Percentiles rank a stretch among this genome's conserved stretches.
Evolutionary conservation across 768 basidiomycete genomes (phyloP).

Genomic region (Amanita subjunquillea): DNA sequence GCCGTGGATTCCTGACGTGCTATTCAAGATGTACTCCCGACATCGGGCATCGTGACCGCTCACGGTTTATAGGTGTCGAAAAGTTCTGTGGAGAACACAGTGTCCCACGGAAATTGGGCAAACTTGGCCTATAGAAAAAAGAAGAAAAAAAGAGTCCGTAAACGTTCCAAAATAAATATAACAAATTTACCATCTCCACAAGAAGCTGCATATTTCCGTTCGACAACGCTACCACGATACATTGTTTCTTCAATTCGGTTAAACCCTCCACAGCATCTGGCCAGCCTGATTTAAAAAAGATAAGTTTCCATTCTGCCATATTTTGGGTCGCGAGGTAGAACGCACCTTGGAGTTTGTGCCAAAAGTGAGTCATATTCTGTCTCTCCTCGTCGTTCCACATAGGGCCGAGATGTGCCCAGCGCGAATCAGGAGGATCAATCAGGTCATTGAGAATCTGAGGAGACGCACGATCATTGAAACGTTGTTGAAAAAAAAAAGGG

Average conservation of each 20-base stretch:
- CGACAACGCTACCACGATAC: slow-evolving; percentile 43
- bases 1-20: slow-evolving; percentile 32
- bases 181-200: slow-evolving; percentile 41
- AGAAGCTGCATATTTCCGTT: slow-evolving; percentile 57
- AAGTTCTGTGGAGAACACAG: slow-evolving; percentile 48
- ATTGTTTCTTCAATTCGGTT: slow-evolving; percentile 36
- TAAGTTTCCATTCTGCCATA: no score
- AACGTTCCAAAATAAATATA: background rate
- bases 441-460: slow-evolving; percentile 47
- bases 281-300: slow-evolving; percentile 33
- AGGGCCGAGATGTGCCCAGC: slow-evolving; percentile 21
- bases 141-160: background rate
- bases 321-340: background rate
- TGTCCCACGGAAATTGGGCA: slow-evolving; percentile 54
- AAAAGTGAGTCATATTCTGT: slow-evolving; percentile 33
- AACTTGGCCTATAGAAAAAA: slow-evolving; percentile 39
- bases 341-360: slow-evolving; percentile 52
- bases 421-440: slow-evolving; percentile 34
- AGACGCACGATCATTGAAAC: background rate
- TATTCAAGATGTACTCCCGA: background rate
- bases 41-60: slow-evolving; percentile 11
- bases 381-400: slow-evolving; percentile 35
- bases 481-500: no score
- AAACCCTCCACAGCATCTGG: slow-evolving; percentile 42
- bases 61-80: slow-evolving; percentile 60